Base-by-base conservation (phyloP, 257 asterid species). In the Henckelia pumila region DNA sequence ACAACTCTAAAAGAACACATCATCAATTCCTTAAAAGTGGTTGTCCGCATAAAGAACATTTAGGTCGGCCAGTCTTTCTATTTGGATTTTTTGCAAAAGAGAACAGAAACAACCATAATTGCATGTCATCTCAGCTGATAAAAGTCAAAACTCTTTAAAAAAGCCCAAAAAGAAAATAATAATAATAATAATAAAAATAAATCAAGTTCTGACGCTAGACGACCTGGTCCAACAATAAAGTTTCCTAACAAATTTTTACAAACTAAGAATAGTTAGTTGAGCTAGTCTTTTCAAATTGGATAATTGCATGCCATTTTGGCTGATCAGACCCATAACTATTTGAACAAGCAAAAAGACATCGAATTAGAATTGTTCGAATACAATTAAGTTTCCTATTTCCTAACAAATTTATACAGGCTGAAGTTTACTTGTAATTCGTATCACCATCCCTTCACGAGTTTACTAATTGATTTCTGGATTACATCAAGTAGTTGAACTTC, bases 1-100 rank as follows among this genome's bases (percentile, higher is more conserved):
- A 50, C 20, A 64, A 37, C 74, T 61, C 32, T 67, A 64, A 59
- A 61, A 56, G 67, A 70, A 70, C 44, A 52, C 56, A 68, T 40
- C 44, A 47, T 57, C 50, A 49, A 49, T 9, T 55, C 29, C 44
- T 56, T 64, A 13, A 61, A 66, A 28, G 10, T 16, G 55, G 53
- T 0, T 37, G 30, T 70, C 40, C 70, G 56, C 19, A 68, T 16
- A 56, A 20, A 71, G 25, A 22, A 8, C 24, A 22, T 3, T 33
- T 50, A 59, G 47, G 17, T 13, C 1, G n/a, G 19, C 1, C 24
- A 14, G 26, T 6, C 17, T 9, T 7, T 64, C 37, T 8, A 69
- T 26, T n/a, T 55, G 56, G 68, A 29, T 26, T 40, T 40, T 33
- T 21, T 29, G 28, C 2, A 59, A 22, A 56, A 44, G 35, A 32